Percentiles rank a stretch among this genome's conserved stretches.
phyloP scores from a whole-genome alignment of 2,329 filamentous ascomycete genomes.

The Pseudopyricularia cyperi region DNA sequence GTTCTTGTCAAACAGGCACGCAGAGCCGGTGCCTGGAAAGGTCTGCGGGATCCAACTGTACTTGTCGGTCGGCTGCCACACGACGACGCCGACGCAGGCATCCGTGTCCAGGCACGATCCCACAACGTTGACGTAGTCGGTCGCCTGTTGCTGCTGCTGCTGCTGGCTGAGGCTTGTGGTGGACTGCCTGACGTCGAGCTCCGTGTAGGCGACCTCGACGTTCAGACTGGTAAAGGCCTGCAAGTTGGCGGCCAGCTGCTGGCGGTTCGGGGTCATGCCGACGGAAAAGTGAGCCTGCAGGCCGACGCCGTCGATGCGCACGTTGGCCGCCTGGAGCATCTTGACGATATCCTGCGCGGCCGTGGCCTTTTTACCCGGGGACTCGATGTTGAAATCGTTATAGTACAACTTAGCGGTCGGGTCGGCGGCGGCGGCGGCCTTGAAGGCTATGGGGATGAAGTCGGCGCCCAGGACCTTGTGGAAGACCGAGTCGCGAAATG shows the following conservation, averaged over 20 bases:
- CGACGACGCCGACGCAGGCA: constrained; percentile 27
- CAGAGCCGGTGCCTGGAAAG: constrained; percentile 25
- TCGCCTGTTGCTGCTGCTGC: constrained; percentile 29
- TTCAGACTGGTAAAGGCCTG: constrained; percentile 24
- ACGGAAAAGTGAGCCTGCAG: constrained; percentile 37
- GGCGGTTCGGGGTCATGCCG: constrained; percentile 24
- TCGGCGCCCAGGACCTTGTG: constrained; percentile 28
- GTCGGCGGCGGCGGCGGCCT: constrained; percentile 26
- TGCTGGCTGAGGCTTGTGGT: constrained; percentile 28
- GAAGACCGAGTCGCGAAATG: constrained; percentile 28
- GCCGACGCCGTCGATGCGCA: constrained; percentile 37
- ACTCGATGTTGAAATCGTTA: constrained; percentile 40
- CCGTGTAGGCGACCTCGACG: constrained; percentile 36
- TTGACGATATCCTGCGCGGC: constrained; percentile 18
- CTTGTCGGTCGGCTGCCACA: constrained; percentile 28
- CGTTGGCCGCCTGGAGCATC: constrained; percentile 17
- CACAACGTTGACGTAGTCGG: constrained; percentile 28
- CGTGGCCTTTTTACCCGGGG: constrained; percentile 16
- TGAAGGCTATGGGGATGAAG: constrained; percentile 35
- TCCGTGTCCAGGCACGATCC: constrained; percentile 22
- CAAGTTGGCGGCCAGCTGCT: constrained; percentile 23
- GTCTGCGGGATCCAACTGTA: constrained; percentile 18
- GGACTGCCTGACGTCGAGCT: constrained; percentile 34
- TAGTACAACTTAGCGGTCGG: constrained; percentile 34
- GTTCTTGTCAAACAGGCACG: constrained; percentile 23